Evolutionary conservation across 257 asterid species (phyloP).

Genomic region (Salvia splendens): DNA sequence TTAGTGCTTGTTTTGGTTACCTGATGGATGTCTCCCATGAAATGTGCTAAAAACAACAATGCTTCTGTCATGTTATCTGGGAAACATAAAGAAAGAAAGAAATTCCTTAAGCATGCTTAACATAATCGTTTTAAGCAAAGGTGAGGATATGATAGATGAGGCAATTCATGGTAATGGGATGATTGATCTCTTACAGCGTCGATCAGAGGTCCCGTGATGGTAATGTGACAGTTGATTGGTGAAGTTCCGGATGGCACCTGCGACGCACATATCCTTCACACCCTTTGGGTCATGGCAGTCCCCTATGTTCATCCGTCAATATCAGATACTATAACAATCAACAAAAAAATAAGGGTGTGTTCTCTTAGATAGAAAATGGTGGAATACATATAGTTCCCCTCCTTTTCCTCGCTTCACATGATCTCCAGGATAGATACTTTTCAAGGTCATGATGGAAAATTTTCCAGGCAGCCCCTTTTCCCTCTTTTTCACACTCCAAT

Average conservation of each 20-base stretch:
- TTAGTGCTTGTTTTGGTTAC: constrained; percentile 34
- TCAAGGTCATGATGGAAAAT: too few species aligned
- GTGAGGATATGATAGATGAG: neutral
- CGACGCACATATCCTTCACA: constrained; percentile 82
- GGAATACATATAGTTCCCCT: too few species aligned
- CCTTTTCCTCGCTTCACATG: too few species aligned
- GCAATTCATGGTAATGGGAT: neutral
- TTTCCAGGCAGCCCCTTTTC: too few species aligned
- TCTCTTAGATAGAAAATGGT: too few species aligned
- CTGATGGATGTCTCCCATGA: constrained; percentile 98
- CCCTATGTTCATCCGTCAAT: constrained; percentile 45
- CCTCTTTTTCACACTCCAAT: neutral
- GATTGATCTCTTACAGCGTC: constrained; percentile 58
- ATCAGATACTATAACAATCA: neutral
- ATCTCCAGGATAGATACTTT: too few species aligned
- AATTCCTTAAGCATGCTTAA: neutral
- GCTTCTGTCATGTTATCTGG: constrained; percentile 97
- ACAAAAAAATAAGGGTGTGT: too few species aligned
- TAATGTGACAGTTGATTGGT: constrained; percentile 84
- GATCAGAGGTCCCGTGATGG: constrained; percentile 74
- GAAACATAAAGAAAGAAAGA: neutral
- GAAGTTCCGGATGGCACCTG: constrained; percentile 87
- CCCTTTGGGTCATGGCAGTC: constrained; percentile 84
- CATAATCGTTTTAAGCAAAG: neutral
- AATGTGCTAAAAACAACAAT: constrained; percentile 74